A percentile compares a stretch with the other conserved stretches of the same genome.
These are phyloP conservation scores for Rhodosporidiobolus sp. DNA, from an alignment of 768 basidiomycete genomes.

Conservation along the genomic window DNA sequence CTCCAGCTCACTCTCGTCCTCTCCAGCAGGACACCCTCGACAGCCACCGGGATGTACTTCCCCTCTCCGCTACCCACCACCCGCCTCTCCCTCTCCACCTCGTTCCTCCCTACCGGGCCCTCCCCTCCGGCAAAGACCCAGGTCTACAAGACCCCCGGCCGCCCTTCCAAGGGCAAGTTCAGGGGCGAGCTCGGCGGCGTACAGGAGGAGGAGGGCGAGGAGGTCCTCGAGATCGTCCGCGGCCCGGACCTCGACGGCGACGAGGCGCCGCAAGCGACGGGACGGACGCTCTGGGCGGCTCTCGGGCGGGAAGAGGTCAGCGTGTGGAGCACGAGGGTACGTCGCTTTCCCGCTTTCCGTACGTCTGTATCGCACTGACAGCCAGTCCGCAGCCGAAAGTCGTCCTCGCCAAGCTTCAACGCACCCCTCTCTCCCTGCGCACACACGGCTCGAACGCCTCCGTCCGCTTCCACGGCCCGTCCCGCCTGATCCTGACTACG, in stretches of 20 bases:
- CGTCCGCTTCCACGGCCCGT: conserved; percentile 22
- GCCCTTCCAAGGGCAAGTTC: conserved; percentile 30
- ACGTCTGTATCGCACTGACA: not conserved
- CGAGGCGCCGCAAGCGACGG: not conserved
- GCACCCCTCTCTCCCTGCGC: conserved; percentile 30
- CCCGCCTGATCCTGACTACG: conserved; percentile 28
- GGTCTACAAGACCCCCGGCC: conserved; percentile 18
- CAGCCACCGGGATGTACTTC: conserved; percentile 27
- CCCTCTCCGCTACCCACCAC: conserved; percentile 36
- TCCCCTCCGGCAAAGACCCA: conserved; percentile 6
- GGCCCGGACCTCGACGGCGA: conserved; percentile 5
- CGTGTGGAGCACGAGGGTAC: conserved; percentile 31
- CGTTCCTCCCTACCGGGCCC: conserved; percentile 28
- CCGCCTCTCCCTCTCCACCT: conserved; percentile 33
- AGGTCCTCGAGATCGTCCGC: conserved; percentile 26
- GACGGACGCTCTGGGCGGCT: conserved; percentile 16
- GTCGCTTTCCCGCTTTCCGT: not conserved
- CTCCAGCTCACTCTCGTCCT: not conserved
- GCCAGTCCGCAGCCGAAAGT: conserved; percentile 24
- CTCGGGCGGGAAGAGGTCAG: conserved; percentile 36
- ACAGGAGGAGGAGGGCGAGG: conserved; percentile 39
- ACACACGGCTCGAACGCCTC: conserved; percentile 30
- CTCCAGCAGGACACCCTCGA: not conserved
- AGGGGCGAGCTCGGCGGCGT: conserved; percentile 32
- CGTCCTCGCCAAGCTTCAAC: conserved; percentile 38